Base-by-base conservation (phyloP, 768 basidiomycete genomes). In the Ramaria sp. region DNA sequence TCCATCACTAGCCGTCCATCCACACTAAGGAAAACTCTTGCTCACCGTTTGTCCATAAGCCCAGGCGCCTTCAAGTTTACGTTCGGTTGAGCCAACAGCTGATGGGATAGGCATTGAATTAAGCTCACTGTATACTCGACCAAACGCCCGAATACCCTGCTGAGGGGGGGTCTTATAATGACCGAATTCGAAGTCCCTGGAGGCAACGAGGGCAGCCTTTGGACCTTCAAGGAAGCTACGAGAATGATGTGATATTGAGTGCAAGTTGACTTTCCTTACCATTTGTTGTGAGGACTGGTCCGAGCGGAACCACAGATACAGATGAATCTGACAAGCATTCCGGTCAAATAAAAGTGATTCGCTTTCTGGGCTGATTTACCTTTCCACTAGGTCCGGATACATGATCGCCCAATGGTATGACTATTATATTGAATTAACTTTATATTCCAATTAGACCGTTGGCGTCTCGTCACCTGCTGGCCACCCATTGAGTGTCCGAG, bases 401-500 rank as follows among this genome's bases (percentile, higher is more conserved):
- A 79, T 64, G 24, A 77, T 75, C 3, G 80, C 68, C 80, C 78
- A 82, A 59, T 82, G 71, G 62, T 80, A 81, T 1, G 79, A 74
- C 78, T 81, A 51, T 19, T 10, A 33, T 11, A 20, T 33, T 30
- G n/a, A 51, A 30, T 50, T 51, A 31, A 27, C 12, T 46, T 11
- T 22, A 41, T 34, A 30, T 24, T 19, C 55, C 56, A 49, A 3
- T 11, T 31, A 24, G 30, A 49, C 12, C 43, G 9, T 57, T 43
- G 27, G 27, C 5, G 27, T 27, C 51, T 19, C 20, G 39, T 12
- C 58, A 72, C 73, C 67, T 75, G 72, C 62, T 81, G 81, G 2
- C 74, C 81, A 53, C 80, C 79, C 81, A 82, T 83, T 3, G 79
- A 80, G 60, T 81, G 80, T 2, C 80, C 80, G 20, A 80, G 68